These are phyloP conservation scores for Malassezia japonica DNA, from an alignment of 1,284 basidiomycete species.

Conservation along the genomic window DNA sequence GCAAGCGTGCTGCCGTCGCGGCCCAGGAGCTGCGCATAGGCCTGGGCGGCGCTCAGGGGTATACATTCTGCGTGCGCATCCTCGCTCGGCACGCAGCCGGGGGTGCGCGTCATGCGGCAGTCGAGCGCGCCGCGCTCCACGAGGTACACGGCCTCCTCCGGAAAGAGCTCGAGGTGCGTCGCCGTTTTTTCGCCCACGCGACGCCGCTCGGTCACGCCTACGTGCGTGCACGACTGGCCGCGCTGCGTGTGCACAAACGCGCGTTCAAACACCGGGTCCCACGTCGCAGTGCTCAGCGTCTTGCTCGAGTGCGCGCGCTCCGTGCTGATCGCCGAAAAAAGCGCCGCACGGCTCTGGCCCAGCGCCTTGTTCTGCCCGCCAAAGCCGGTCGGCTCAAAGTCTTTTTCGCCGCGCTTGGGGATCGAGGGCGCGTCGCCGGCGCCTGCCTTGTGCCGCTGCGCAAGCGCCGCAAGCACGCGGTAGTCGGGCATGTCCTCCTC, in stretches of 20 bases:
- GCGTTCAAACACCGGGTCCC: conserved; percentile 25
- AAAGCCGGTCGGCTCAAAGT: conserved; percentile 66
- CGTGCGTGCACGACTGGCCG: conserved; percentile 34
- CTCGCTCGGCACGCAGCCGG: conserved; percentile 1
- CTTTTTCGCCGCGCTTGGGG: conserved; percentile 43
- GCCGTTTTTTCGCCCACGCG: not conserved
- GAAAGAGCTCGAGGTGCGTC: conserved; percentile 62
- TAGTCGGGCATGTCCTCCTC: conserved; percentile 21
- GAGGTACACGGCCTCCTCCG: conserved; percentile 86
- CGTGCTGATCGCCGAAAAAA: conserved; percentile 69
- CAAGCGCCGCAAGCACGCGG: conserved; percentile 11
- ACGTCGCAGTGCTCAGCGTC: conserved; percentile 30
- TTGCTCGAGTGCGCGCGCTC: conserved; percentile 51
- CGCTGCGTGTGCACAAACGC: conserved; percentile 31
- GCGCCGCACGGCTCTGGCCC: conserved; percentile 70
- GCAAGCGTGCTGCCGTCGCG: conserved; percentile 67
- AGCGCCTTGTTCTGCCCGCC: conserved; percentile 64
- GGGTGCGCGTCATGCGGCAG: conserved; percentile 54
- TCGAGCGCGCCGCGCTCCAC: conserved; percentile 63
- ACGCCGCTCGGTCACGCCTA: conserved; percentile 25
- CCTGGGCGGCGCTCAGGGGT: conserved; percentile 78
- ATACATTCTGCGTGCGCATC: conserved; percentile 19
- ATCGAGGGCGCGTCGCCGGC: conserved; percentile 17
- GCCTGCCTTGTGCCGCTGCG: conserved; percentile 2
- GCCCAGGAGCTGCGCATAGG: conserved; percentile 72